Evolutionary conservation across 306 rosid genomes (phyloP), one percentile per base, ranked within the genome.

Genomic region (Macrotyloma uniflorum): DNA sequence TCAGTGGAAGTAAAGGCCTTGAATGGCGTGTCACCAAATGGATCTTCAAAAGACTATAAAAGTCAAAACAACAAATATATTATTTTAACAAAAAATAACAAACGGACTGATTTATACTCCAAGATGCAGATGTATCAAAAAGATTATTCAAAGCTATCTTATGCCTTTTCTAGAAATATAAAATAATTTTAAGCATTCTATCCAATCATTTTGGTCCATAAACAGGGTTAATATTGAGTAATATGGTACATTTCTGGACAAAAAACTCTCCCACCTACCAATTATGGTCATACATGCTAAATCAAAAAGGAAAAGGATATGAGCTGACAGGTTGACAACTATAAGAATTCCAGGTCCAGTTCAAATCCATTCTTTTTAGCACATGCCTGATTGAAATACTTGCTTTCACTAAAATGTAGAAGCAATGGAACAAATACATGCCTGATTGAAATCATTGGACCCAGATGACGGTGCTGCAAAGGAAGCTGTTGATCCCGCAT

Each of bases 11-110:
- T 81, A 78, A 87, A 3, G 35, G 99, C 99, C 86, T 79, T 90
- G 87, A 96, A 96, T 80, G 98, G 97, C 0, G 92, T 30, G 30
- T 95, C 98, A 8, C 99, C 98, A 85, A 96, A 96, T 65, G 99
- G 96, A 84, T 96, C 97, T 69, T 80, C 96, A 86, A 86, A 90
- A 30, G 88, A 57, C 97, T 95, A 88, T 86, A 38, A 74, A 87
- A 70, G 67, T 70, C 51, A 28, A 55, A 69, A 67, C 35, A 72
- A 54, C 62, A 74, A 28, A 73, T 46, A 76, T 35, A 78, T 71
- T 77, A 50, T 77, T 54, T 77, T 18, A 55, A 77, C 49, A 72
- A 38, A 55, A 28, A 74, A 38, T 33, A 54, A 77, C 45, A 62
- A 11, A 65, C 20, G 18, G 22, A 38, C 64, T 18, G 38, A 54